Evolutionary conservation across 192 early-diverging fungal genomes (phyloP), one percentile per base, ranked within the genome.

Genomic region (Dissophora ornata): DNA sequence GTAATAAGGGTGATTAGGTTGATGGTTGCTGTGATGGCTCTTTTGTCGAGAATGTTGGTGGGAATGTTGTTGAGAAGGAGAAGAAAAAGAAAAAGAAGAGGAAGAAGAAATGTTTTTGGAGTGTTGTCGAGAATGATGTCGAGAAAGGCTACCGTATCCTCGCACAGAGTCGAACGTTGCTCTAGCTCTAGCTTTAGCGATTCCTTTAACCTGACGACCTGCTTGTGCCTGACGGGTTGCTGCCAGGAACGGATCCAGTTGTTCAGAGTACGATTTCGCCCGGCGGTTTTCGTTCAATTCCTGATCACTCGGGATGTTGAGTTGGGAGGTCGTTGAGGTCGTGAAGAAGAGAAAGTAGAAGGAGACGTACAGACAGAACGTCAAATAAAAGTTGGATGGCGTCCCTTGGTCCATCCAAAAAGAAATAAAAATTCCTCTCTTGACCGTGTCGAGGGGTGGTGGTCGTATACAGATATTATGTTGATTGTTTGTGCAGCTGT

Each of bases 281-380:
- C 73, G 64, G 40, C 73, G 73, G 22, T 56, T 49, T 10, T 67
- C 52, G 38, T 57, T 30, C 21, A 65, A 53, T 33, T 74, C 62
- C 48, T 65, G 62, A 24, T 65, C 62, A 1, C 60, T 63, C 1
- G 70, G 70, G 41, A 60, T 53, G 52, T 24, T 22, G 41, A 52
- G 24, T 40, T 33, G 47, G 19, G 36, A 52, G 13, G 47, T 36
- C 25, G 52, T 49, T 57, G 57, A 21, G 24, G 34, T 51, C 11
- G 67, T 49, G 63, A 75, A 75, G 73, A 77, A 77, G 51, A 77
- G 59, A 62, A 77, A 67, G 57, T 77, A 77, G 57, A 77, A 77
- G 38, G 73, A 77, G 58, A 77, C 64, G 57, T 77, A 77, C 44
- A 77, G 73, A 62, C 73, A 77, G 44, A 77, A 46, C 52, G 73